phyloP scores from a whole-genome alignment of 2,329 filamentous ascomycete species.

The Fusarium sp. region DNA sequence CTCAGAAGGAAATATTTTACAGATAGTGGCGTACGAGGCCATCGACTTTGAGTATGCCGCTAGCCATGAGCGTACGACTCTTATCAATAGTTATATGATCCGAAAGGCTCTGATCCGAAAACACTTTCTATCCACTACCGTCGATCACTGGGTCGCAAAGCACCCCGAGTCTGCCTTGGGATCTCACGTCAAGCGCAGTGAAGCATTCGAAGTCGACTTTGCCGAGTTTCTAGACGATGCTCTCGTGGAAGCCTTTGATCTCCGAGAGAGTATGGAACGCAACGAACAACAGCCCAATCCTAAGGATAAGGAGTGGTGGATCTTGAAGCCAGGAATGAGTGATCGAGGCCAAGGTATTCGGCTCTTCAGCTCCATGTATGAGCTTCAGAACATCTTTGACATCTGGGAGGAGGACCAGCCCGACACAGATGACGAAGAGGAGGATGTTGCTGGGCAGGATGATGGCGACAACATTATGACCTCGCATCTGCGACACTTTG shows the following conservation, averaged over 20 bases:
- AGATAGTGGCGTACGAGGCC: constrained; percentile 86
- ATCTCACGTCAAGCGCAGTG: constrained; percentile 76
- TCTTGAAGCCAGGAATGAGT: constrained; percentile 97
- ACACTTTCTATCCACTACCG: constrained; percentile 86
- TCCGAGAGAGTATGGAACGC: constrained; percentile 77
- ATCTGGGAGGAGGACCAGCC: constrained; percentile 80
- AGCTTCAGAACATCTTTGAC: constrained; percentile 88
- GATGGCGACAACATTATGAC: constrained; percentile 72
- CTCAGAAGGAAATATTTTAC: constrained; percentile 63
- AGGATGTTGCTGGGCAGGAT: constrained; percentile 51
- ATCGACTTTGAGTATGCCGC: constrained; percentile 84
- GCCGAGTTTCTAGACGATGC: constrained; percentile 97
- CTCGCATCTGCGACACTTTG: constrained; percentile 92
- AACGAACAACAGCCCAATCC: constrained; percentile 57
- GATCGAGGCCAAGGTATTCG: constrained; percentile 93
- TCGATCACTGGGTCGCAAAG: constrained; percentile 87
- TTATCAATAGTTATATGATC: constrained; percentile 92
- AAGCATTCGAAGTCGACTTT: constrained; percentile 94
- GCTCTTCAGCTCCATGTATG: constrained; percentile 84
- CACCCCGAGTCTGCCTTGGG: constrained; percentile 75
- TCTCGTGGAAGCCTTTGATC: constrained; percentile 86
- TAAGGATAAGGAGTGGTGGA: constrained; percentile 84
- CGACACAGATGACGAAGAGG: constrained; percentile 70
- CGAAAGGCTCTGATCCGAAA: constrained; percentile 96
- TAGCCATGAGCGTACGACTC: constrained; percentile 64